Evolutionary conservation across 176 grass and related monocot species (phyloP), one percentile per base, ranked within the genome.

Genomic region (Oryza meyeriana): DNA sequence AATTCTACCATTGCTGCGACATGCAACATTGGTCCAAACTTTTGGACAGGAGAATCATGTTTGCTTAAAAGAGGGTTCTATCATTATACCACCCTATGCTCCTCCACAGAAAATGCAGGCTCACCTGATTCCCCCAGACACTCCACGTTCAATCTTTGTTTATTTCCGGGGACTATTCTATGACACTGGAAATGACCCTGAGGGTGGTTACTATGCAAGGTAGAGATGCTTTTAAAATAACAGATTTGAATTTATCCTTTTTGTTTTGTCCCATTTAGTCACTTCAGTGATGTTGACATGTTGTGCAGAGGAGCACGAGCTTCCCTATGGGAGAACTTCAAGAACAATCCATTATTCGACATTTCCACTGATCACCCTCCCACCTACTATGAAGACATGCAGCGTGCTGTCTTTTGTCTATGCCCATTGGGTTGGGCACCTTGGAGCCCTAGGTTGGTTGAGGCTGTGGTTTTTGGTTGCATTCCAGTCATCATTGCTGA

Each of bases 341-440:
- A 98, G 87, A 98, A 88, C 88, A 94, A 98, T 62, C 95, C 90
- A 67, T 84, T 94, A 2, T 98, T 98, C 78, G 95, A 98, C 71
- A 91, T 98, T 69, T 98, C 95, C 5, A 93, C 95, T 0, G 95
- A 98, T 57, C 95, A 98, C 81, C 92, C 95, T 39, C 82, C 88
- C 5, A 98, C 95, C 41, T 98, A 98, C 67, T 98, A 98, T 1
- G 95, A 98, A 87, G 95, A 98, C 63, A 98, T 98, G 95, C 95
- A 98, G 42, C 83, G 95, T 6, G 88, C 95, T 14, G 84, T 98
- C 27, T 98, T 98, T 81, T 98, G 95, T 31, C 82, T 98, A 41
- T 98, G 95, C 62, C 95, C 95, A 33, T 85, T 98, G 78, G 95
- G 95, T 35, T 98, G 95, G 95, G 95, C 95, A 75, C 95, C 95